phyloP scores from a whole-genome alignment of 1,284 basidiomycete species.

The Rhodotorula sp. region DNA sequence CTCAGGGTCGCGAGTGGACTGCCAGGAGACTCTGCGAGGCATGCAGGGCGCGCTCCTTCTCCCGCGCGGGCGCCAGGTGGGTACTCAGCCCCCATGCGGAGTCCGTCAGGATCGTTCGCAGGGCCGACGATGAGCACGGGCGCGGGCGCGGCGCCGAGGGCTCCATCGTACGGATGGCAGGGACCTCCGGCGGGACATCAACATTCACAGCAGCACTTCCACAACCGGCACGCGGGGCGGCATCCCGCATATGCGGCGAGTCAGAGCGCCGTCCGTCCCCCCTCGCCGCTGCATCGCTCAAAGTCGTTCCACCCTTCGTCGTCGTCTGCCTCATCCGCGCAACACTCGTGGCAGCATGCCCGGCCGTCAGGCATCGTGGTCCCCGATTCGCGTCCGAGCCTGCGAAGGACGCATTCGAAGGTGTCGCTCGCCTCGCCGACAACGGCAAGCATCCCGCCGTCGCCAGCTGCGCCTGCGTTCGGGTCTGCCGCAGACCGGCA shows the following conservation, averaged over 20 bases:
- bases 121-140: too few species aligned
- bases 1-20: neutral
- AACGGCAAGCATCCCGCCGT: neutral
- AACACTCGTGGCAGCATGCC: neutral
- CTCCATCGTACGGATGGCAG: too few species aligned
- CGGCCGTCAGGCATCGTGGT: neutral
- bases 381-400: neutral
- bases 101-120: too few species aligned
- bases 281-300: conserved; percentile 1
- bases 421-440: conserved; percentile 4
- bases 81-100: too few species aligned
- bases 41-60: too few species aligned
- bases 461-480: neutral
- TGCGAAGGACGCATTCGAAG: neutral
- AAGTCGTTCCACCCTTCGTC: conserved; percentile 1
- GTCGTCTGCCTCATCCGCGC: neutral
- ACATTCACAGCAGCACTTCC: too few species aligned
- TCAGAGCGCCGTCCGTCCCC: neutral
- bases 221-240: too few species aligned
- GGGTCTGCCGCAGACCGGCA: neutral
- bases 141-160: too few species aligned
- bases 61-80: too few species aligned
- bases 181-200: too few species aligned
- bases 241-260: too few species aligned
- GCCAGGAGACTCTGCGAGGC: too few species aligned